Conservation (phyloP, 2,329 filamentous ascomycete species). For the Penicillium sp. region DNA sequence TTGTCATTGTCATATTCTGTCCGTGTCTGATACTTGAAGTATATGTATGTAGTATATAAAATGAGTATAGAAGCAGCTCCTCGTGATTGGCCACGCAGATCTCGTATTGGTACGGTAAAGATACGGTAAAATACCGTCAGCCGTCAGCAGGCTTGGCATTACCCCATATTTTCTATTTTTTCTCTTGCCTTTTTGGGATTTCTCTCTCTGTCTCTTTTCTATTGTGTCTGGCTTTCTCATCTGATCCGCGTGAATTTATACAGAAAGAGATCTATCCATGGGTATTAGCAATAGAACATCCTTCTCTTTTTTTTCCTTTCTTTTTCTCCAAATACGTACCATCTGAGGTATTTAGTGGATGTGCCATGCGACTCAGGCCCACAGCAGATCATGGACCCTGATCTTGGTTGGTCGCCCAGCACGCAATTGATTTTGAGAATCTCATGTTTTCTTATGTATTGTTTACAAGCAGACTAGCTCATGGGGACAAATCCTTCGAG, state of each 20-base stretch:
- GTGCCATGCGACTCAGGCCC: not conserved
- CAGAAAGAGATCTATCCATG: too few species aligned
- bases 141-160: not conserved
- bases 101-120: not conserved
- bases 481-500: not conserved
- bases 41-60: not conserved
- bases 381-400: conserved; percentile 5
- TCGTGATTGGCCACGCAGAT: not conserved
- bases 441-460: not conserved
- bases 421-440: conserved; percentile 10
- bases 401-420: conserved; percentile 7
- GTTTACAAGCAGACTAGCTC: not conserved
- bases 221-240: too few species aligned
- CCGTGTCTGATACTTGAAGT: not conserved
- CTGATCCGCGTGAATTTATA: too few species aligned
- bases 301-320: too few species aligned
- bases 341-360: too few species aligned
- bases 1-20: not conserved
- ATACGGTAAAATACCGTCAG: not conserved
- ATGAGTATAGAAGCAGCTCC: not conserved
- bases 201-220: not conserved
- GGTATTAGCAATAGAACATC: too few species aligned
- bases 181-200: not conserved
- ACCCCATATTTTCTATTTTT: not conserved
- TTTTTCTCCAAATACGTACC: not conserved